Base-by-base conservation (phyloP, 371 early-diverging fungal genomes). In the Apophysomyces elegans region DNA sequence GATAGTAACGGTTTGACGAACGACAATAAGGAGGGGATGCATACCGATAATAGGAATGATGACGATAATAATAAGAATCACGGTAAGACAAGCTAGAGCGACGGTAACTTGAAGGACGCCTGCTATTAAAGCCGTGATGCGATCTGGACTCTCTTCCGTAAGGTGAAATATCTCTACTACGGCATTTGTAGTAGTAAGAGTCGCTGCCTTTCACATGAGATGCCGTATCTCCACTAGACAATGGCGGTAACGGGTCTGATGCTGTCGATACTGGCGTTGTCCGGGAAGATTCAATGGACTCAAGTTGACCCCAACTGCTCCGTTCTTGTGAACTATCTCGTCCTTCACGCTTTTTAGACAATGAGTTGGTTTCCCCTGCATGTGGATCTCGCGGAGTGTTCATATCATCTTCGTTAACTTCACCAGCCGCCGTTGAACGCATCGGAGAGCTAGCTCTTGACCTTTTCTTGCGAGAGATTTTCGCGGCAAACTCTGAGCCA, bases 401-500 rank as follows among this genome's bases (percentile, higher is more conserved):
- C 4, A 26, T 21, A 21, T 50, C 21, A 21, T 50, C 54, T 18
- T 50, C 54, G 21, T 9, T 7, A 50, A 11, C 1, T 11, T n/a
- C 4, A 50, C 21, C 7, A 16, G 11, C 54, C n/a, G 54, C 21
- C 0, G 21, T 9, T 21, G n/a, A 8, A 21, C 21, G n/a, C 11
- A 50, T 26, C 21, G 54, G 54, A 18, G 54, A 50, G 11, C 9
- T 50, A 7, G 54, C 18, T 50, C 54, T n/a, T 50, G 54, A 50
- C 21, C 45, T 61, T 61, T 56, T 37, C 56, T 63, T 63, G 13
- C 64, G 61, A 37, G 58, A 44, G 44, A 63, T 38, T 38, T 73
- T 73, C 35, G 32, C 38, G 18, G 62, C 73, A 47, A 76, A 69
- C 16, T 71, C 71, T 0, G 69, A 45, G n/a, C 79, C 84, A 60